Conservation (phyloP, 192 early-diverging fungal genomes). For the Entomortierella beljakovae region DNA sequence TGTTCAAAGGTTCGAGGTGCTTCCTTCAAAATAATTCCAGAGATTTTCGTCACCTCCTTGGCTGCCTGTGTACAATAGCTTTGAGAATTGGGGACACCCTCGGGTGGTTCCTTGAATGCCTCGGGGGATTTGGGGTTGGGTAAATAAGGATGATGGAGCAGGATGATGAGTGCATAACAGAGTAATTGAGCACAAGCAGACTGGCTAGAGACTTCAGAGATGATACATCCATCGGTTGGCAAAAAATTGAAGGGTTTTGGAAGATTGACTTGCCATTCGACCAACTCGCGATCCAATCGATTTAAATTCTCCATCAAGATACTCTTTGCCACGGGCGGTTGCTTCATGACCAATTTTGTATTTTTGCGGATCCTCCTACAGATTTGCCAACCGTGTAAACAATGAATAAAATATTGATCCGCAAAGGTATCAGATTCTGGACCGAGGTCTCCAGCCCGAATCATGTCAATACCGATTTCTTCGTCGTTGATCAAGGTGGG, state of each 20-base stretch:
- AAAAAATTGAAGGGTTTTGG: slow-evolving; percentile 34
- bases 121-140: slow-evolving; percentile 50
- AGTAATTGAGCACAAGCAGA: slow-evolving; percentile 44
- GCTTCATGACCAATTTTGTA: slow-evolving; percentile 30
- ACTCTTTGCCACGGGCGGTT: slow-evolving; percentile 22
- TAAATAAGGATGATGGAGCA: slow-evolving; percentile 46
- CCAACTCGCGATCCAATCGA: slow-evolving; percentile 38
- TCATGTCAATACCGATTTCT: slow-evolving; percentile 34
- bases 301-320: slow-evolving; percentile 34
- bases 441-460: slow-evolving; percentile 38
- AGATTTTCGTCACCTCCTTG: slow-evolving; percentile 51
- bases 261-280: slow-evolving; percentile 43
- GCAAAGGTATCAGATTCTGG: slow-evolving; percentile 43
- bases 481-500: slow-evolving; percentile 49
- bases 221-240: slow-evolving; percentile 35
- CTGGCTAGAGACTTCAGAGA: slow-evolving; percentile 21
- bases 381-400: slow-evolving; percentile 44
- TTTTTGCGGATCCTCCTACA: slow-evolving; percentile 47
- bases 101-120: slow-evolving; percentile 26
- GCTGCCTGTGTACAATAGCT: slow-evolving; percentile 51
- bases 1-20: slow-evolving; percentile 42
- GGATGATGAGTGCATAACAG: slow-evolving; percentile 48
- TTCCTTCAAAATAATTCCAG: slow-evolving; percentile 37
- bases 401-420: slow-evolving; percentile 51
- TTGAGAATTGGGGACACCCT: slow-evolving; percentile 39